Evolutionary conservation across 1,284 basidiomycete genomes (phyloP), one percentile per base, ranked within the genome.

Genomic region (Papiliotrema nemorosa): DNA sequence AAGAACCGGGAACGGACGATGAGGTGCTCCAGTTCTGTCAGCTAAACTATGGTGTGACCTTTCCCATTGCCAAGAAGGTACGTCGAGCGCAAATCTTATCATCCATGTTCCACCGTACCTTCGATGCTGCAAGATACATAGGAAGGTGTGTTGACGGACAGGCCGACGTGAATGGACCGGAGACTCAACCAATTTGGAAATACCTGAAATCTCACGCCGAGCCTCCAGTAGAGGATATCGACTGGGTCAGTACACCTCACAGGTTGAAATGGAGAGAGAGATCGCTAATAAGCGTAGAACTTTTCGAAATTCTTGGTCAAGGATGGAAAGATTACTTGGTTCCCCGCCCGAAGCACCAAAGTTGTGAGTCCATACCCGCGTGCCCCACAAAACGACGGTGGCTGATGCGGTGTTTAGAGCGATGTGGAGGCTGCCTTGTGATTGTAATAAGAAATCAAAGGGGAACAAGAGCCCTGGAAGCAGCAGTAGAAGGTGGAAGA

Each of bases 21-120:
- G 79, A 81, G 46, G 86, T 92, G 59, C 78, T 78, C 20, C 78
- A 66, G 37, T 75, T 74, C 63, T 74, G 72, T 59, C 68, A 84
- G 64, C 65, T 82, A 57, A 90, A 90, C 77, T 84, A 90, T 65
- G 87, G 87, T 26, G 88, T 91, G 20, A 82, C 80, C 5, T 91
- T 91, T 78, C 87, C 86, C 6, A 78, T 91, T 48, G 87, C 88
- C 82, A 85, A 84, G 76, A 91, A 90, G 68, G 64, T 62, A 42
- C 31, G 76, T 54, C 2, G 7, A 31, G 29, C 29, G 3, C 34
- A 2, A n/a, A 27, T 27, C 31, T 44, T 31, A 7, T 31, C 29
- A 7, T 31, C 36, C 26, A 33, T 33, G 50, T 13, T 29, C 4
- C 18, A 14, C 9, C 34, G 12, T 47, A 16, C n/a, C 27, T 21